Conservation (phyloP, 1,284 basidiomycete species). For the Coniferiporia weirii region DNA sequence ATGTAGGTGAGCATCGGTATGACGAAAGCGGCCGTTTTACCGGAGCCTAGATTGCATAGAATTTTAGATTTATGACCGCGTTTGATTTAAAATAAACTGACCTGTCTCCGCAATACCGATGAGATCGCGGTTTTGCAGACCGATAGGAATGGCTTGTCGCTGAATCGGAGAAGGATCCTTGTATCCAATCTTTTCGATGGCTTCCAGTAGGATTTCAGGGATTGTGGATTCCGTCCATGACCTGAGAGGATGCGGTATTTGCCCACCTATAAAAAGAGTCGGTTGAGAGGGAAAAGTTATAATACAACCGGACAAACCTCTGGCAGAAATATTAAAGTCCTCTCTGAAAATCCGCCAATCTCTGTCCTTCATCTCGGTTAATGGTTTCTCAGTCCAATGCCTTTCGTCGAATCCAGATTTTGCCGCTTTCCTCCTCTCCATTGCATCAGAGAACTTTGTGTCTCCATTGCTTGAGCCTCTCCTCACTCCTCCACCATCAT, state of each 20-base stretch:
- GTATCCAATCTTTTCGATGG: slow-evolving; percentile 91
- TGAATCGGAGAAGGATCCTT: slow-evolving; percentile 97
- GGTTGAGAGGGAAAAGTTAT: background rate
- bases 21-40: slow-evolving; percentile 99
- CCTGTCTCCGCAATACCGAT: slow-evolving; percentile 99
- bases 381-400: slow-evolving; percentile 96
- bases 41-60: slow-evolving; percentile 67
- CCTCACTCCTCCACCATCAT: slow-evolving; percentile 56
- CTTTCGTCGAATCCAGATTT: slow-evolving; percentile 83
- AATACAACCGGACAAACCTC: slow-evolving; percentile 47
- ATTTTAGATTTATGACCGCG: slow-evolving; percentile 7
- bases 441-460: slow-evolving; percentile 65
- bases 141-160: slow-evolving; percentile 96
- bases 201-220: slow-evolving; percentile 71
- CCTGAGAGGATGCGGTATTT: slow-evolving; percentile 88
- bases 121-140: slow-evolving; percentile 91
- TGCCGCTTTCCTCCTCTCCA: slow-evolving; percentile 78
- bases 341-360: slow-evolving; percentile 99
- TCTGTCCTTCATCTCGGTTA: slow-evolving; percentile 93
- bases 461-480: slow-evolving; percentile 30
- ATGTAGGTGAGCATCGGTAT: slow-evolving; percentile 98
- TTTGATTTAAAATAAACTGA: slow-evolving; percentile 28
- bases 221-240: slow-evolving; percentile 90
- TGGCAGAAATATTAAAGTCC: slow-evolving; percentile 92
- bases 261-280: slow-evolving; percentile 55